These are phyloP conservation scores for Kuraishia hungarica DNA, from an alignment of 805 yeast genomes.

Conservation along the genomic window DNA sequence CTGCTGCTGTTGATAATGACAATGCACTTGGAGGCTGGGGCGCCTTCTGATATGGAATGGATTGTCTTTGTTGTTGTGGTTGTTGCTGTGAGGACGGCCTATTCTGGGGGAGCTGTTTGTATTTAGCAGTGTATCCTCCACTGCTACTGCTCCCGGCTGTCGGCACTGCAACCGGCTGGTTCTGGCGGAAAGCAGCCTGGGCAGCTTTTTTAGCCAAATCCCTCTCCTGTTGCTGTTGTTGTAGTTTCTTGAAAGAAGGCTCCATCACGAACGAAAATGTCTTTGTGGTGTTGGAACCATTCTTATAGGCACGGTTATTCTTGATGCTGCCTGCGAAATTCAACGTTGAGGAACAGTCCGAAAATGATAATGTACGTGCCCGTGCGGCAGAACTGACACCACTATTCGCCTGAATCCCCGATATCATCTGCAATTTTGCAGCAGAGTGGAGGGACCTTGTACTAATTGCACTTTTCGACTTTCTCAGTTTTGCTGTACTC, in stretches of 20 bases:
- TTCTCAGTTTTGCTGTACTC: not conserved
- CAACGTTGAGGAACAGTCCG: constrained; percentile 2
- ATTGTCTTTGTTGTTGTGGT: not conserved
- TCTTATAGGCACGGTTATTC: not conserved
- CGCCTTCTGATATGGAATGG: not conserved
- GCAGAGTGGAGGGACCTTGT: not conserved
- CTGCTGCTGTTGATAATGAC: not conserved
- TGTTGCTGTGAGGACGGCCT: not conserved
- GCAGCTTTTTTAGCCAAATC: not conserved
- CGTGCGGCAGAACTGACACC: not conserved
- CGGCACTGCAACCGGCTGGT: not conserved
- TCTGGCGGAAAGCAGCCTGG: not conserved
- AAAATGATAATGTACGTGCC: not conserved
- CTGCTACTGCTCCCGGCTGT: not conserved
- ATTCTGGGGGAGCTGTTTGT: not conserved
- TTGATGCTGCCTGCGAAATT: not conserved
- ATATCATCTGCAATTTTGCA: not conserved
- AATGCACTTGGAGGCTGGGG: not conserved
- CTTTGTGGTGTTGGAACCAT: not conserved
- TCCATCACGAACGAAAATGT: constrained; percentile 2
- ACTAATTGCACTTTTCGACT: not conserved
- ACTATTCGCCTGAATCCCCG: not conserved
- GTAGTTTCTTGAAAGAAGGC: constrained; percentile 1
- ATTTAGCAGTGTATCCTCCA: not conserved
- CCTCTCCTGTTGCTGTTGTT: not conserved